phyloP scores from a whole-genome alignment of 176 grass and related monocot species.

The Melocanna baccifera region DNA sequence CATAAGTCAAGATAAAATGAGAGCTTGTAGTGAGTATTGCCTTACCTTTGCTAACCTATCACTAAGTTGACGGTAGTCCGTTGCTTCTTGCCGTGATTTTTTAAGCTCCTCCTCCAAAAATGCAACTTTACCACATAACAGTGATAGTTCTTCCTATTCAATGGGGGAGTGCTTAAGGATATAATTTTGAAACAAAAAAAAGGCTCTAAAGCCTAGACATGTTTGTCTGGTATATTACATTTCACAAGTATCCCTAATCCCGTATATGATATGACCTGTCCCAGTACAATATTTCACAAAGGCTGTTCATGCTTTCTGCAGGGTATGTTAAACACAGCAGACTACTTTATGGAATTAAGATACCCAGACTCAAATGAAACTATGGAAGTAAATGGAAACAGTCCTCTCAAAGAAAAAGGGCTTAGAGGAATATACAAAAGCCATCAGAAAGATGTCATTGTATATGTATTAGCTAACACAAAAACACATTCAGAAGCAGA shows the following conservation, averaged over 20 bases:
- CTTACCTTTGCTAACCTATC: constrained; percentile 79
- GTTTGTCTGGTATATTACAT: neutral
- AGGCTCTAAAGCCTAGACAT: neutral
- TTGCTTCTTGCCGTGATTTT: constrained; percentile 68
- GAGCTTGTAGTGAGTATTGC: constrained; percentile 4
- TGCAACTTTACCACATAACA: constrained; percentile 66
- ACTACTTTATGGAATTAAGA: constrained; percentile 22
- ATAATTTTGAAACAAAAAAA: constrained; percentile 18
- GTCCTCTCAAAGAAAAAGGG: neutral
- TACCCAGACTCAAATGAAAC: constrained; percentile 9
- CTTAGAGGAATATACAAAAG: neutral
- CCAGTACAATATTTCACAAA: constrained; percentile 17
- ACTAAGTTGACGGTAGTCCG: constrained; percentile 49
- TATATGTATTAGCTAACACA: constrained; percentile 15
- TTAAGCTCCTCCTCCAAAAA: constrained; percentile 83
- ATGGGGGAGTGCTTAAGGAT: constrained; percentile 8
- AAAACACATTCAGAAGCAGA: constrained; percentile 15
- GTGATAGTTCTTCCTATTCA: constrained; percentile 73
- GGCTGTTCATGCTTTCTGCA: constrained; percentile 2
- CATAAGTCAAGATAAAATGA: constrained; percentile 24
- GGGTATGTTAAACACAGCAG: neutral
- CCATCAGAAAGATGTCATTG: neutral
- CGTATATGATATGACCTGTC: neutral
- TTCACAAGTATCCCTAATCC: neutral
- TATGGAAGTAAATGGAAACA: constrained; percentile 16